Evolutionary conservation across 2,329 filamentous ascomycete genomes (phyloP), one percentile per base, ranked within the genome.

Genomic region (Paecilomyces fulvus): DNA sequence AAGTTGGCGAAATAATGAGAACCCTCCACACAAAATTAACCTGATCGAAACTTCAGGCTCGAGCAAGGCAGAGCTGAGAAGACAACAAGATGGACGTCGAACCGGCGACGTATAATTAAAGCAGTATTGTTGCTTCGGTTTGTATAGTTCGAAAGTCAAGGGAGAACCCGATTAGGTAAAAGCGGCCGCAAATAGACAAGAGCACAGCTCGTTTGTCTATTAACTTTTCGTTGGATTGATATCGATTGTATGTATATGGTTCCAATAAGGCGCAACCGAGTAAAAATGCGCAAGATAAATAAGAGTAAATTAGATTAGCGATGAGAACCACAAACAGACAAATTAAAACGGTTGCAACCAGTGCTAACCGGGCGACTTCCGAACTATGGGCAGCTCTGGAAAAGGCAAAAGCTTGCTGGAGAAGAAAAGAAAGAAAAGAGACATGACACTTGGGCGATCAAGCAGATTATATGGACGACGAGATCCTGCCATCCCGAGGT

Each of bases 321-420:
- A 70, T 66, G 64, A 70, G 66, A 67, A 66, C 63, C 63, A 65
- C 73, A 68, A 71, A 68, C 67, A 70, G 67, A 68, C 68, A 70
- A 74, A 77, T 80, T 82, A 78, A 73, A 66, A 64, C 61, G 63
- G 62, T 65, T 67, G 66, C 71, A 73, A 64, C 71, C 70, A 73
- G 70, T 73, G 70, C 70, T 69, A 56, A 43, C 37, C 65, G 66
- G 69, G 65, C 65, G 70, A 66, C 61, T 60, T 67, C 63, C 63
- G 74, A 79, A 77, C 77, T 79, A 69, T 67, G 64, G 68, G 68
- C 73, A 74, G 70, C 70, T 72, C 70, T 59, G 63, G 61, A 60
- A 63, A 60, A 70, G 63, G 73, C 73, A 78, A 78, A 68, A 77
- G 77, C 84, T 88, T 88, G 85, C 85, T 86, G 79, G 79, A 79